Conservation (phyloP, 2,329 filamentous ascomycete genomes). For the Fusarium sororula region DNA sequence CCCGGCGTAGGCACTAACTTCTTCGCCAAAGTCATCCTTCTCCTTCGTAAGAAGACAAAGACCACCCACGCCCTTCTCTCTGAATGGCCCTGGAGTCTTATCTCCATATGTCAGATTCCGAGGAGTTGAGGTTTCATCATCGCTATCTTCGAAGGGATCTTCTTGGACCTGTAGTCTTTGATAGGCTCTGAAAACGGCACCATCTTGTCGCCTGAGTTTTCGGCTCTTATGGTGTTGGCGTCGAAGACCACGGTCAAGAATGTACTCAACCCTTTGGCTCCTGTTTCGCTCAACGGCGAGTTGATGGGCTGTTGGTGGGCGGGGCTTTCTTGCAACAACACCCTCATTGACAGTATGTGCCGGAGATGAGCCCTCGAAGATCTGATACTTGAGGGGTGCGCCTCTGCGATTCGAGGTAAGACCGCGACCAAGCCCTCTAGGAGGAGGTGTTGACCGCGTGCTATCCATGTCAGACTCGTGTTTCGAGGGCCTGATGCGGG, state of each 20-base stretch:
- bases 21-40: constrained; percentile 79
- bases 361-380: constrained; percentile 69
- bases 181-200: constrained; percentile 73
- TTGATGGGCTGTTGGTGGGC: constrained; percentile 83
- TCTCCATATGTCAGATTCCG: constrained; percentile 47
- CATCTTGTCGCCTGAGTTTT: constrained; percentile 69
- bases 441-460: constrained; percentile 55
- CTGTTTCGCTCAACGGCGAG: constrained; percentile 82
- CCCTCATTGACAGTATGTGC: constrained; percentile 64
- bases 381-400: constrained; percentile 65
- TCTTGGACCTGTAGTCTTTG: constrained; percentile 66
- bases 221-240: constrained; percentile 71
- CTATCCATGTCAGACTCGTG: constrained; percentile 62
- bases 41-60: constrained; percentile 70
- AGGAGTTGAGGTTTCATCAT: constrained; percentile 61
- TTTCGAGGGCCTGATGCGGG: constrained; percentile 70
- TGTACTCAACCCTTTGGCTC: constrained; percentile 82
- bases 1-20: constrained; percentile 72
- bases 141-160: constrained; percentile 69
- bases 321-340: constrained; percentile 69
- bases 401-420: constrained; percentile 51
- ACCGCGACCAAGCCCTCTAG: constrained; percentile 44
- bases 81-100: constrained; percentile 53
- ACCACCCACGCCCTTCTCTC: constrained; percentile 69
- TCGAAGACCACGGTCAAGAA: constrained; percentile 78